phyloP scores from a whole-genome alignment of 805 yeast genomes.

The Yamadazyma takamatsuzukensis region DNA sequence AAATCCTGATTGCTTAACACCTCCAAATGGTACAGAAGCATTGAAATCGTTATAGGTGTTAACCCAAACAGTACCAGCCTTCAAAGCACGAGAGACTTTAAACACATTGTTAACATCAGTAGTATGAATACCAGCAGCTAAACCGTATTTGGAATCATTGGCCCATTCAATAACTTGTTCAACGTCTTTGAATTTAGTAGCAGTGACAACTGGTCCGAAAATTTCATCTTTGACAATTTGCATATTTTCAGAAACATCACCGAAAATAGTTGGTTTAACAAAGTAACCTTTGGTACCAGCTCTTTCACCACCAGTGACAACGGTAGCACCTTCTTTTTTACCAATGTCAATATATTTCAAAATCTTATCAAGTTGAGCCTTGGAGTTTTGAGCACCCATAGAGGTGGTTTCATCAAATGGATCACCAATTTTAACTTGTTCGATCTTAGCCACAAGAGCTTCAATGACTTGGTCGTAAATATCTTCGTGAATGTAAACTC shows the following conservation, averaged over 20 bases:
- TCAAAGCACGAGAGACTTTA: conserved; percentile 67
- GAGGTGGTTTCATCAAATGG: conserved; percentile 75
- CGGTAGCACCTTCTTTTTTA: conserved; percentile 76
- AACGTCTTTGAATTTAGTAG: conserved; percentile 73
- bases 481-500: conserved; percentile 82
- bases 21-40: conserved; percentile 88
- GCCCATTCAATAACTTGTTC: conserved; percentile 80
- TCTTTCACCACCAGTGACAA: conserved; percentile 81
- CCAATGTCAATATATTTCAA: conserved; percentile 75
- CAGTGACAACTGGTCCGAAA: conserved; percentile 90
- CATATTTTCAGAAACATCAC: conserved; percentile 73
- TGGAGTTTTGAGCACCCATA: conserved; percentile 93
- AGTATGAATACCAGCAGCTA: conserved; percentile 91
- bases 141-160: conserved; percentile 79
- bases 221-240: conserved; percentile 83
- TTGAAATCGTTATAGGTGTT: conserved; percentile 90
- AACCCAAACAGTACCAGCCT: conserved; percentile 90
- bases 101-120: conserved; percentile 69
- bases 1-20: conserved; percentile 84
- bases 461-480: conserved; percentile 74
- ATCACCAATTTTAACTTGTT: conserved; percentile 65
- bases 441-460: conserved; percentile 57
- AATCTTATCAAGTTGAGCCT: conserved; percentile 73
- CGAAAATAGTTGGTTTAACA: conserved; percentile 79
- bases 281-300: conserved; percentile 67